These are phyloP conservation scores for Mycena rebaudengoi DNA, from an alignment of 768 basidiomycete genomes.

Conservation along the genomic window DNA sequence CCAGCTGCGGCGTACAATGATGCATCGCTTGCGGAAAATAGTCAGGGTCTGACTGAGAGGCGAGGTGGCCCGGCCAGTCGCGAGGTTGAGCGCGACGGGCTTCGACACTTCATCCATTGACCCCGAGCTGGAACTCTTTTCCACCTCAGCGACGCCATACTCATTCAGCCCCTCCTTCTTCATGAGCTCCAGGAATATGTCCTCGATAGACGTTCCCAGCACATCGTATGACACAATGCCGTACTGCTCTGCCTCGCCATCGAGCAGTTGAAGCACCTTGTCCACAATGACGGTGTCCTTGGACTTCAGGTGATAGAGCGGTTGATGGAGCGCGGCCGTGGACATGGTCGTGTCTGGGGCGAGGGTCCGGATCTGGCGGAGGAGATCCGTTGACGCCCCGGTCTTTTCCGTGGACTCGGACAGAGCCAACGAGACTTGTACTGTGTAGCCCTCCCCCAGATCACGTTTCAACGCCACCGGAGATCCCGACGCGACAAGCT, in stretches of 20 bases:
- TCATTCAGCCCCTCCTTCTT: slow-evolving; percentile 41
- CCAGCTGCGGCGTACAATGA: slow-evolving; percentile 75
- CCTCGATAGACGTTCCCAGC: slow-evolving; percentile 79
- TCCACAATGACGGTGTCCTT: slow-evolving; percentile 65
- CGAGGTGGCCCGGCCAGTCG: slow-evolving; percentile 61
- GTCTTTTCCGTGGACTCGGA: slow-evolving; percentile 36
- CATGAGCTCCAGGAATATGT: slow-evolving; percentile 84
- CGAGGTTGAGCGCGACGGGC: slow-evolving; percentile 46
- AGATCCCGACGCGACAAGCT: slow-evolving; percentile 74
- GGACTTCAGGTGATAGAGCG: slow-evolving; percentile 65
- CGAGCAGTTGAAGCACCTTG: slow-evolving; percentile 62
- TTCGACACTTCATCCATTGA: slow-evolving; percentile 31
- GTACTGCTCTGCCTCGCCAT: slow-evolving; percentile 48
- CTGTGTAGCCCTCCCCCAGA: slow-evolving; percentile 76
- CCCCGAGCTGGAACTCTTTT: slow-evolving; percentile 19
- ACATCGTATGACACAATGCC: slow-evolving; percentile 67
- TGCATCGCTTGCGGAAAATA: slow-evolving; percentile 74
- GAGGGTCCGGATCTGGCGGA: slow-evolving; percentile 51
- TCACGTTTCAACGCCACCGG: slow-evolving; percentile 78
- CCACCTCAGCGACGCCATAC: slow-evolving; percentile 9
- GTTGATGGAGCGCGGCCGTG: slow-evolving; percentile 51
- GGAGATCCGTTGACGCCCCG: slow-evolving; percentile 41
- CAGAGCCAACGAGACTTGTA: slow-evolving; percentile 58
- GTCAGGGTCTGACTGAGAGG: slow-evolving; percentile 74
- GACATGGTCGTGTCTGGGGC: slow-evolving; percentile 56